Evolutionary conservation across 352 stramenopile genomes (phyloP).

Genomic region (Pythium sukuiense): DNA sequence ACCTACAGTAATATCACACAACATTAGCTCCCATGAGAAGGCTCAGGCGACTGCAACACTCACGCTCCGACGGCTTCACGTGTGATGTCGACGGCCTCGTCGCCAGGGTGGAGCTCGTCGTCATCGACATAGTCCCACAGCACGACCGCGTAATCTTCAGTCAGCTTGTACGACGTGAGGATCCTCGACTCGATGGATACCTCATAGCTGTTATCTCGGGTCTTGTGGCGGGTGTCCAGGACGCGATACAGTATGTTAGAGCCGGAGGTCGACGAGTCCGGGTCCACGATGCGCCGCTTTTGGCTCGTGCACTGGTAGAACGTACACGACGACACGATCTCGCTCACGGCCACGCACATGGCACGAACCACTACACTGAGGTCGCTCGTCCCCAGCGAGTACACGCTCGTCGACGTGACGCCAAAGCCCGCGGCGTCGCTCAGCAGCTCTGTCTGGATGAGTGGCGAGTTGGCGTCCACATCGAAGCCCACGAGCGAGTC

Average conservation of each 20-base stretch:
- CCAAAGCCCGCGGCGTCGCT: neutral
- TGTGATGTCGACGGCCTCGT: constrained; percentile 22
- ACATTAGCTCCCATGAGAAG: neutral
- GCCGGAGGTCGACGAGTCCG: constrained; percentile 27
- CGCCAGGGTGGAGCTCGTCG: constrained; percentile 31
- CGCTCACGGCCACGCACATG: constrained; percentile 31
- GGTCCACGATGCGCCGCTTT: neutral
- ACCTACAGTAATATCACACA: neutral
- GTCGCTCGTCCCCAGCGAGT: constrained; percentile 36
- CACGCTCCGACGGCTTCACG: constrained; percentile 23
- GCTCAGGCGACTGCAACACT: neutral
- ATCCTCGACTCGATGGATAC: constrained; percentile 31
- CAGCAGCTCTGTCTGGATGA: constrained; percentile 11
- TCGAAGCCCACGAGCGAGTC: neutral
- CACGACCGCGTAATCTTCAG: constrained; percentile 26
- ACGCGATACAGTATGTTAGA: constrained; percentile 21
- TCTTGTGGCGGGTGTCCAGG: constrained; percentile 15
- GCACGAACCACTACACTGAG: constrained; percentile 21
- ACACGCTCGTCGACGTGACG: constrained; percentile 32
- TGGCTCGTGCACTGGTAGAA: constrained; percentile 7
- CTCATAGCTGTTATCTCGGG: constrained; percentile 2
- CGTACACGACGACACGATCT: constrained; percentile 15
- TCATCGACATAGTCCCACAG: constrained; percentile 39
- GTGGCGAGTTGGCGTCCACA: neutral
- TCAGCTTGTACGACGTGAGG: constrained; percentile 32